Evolutionary conservation across 805 yeast genomes (phyloP), one percentile per base, ranked within the genome.

Genomic region (Grigorovia transvaalensis): DNA sequence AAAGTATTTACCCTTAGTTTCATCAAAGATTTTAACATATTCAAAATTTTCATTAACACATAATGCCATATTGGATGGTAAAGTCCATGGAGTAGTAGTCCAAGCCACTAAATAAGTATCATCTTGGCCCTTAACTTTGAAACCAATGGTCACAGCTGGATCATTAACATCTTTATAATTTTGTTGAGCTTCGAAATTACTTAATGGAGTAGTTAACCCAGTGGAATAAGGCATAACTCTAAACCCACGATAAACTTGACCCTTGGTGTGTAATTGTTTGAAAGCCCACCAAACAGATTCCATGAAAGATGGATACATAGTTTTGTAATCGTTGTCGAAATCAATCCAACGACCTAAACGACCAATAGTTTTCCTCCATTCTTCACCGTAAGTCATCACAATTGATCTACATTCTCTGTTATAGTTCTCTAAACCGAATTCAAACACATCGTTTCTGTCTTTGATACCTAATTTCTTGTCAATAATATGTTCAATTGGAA

Each of bases 1-100:
- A 75, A 79, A 93, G 71, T 87, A 74, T 64, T 80, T 79, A 61
- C 85, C 86, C 59, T 84, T 80, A 57, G 82, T 88, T 73, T 91
- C 97, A 67, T 93, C 97, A 61, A 74, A 83, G 57, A 93, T 87
- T 75, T 93, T 95, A 61, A 86, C 85, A 65, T 93, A 93, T 72
- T 89, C 97, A 56, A 88, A 82, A 11, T 81, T 79, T 50, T 96
- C 95, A 73, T 93, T 80, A 46, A 93, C 98, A 65, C 96, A 90
- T 56, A 93, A 78, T 13, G 90, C 91, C 67, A 93, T 72, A 70
- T 93, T 91, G 30, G 96, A 86, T 44, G 99, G 99, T 66, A 93
- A 76, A 49, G 99, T 95, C 99, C 99, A 93, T 50, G 99, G 99
- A 27, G 99, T 93, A 54, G 99, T 93, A 46, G 99, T 93, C 99